These are phyloP conservation scores for Cercis canadensis DNA, from an alignment of 306 rosid genomes.

Conservation along the genomic window DNA sequence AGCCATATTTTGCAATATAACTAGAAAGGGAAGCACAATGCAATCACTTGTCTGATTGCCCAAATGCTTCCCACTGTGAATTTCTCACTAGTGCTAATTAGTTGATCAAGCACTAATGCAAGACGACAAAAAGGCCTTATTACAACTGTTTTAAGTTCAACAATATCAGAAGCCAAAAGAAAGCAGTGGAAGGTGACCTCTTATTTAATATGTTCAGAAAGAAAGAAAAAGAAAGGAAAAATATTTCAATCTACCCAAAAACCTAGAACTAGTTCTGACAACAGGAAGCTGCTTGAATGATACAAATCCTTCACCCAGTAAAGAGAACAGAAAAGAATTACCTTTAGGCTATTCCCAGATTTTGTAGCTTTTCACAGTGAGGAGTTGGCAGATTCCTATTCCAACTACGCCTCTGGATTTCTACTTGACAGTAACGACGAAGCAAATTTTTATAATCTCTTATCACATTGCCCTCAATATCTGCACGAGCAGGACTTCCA, in stretches of 20 bases:
- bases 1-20: background rate
- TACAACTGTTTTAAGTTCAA: conserved; percentile 8
- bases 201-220: background rate
- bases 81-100: background rate
- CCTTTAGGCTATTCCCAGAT: conserved; percentile 66
- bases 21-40: background rate
- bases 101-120: conserved; percentile 24
- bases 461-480: conserved; percentile 65
- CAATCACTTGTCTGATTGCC: conserved; percentile 1
- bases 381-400: conserved; percentile 77
- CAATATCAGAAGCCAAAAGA: conserved; percentile 17
- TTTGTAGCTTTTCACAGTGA: conserved; percentile 74
- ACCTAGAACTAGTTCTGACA: conserved; percentile 5
- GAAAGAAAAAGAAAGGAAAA: background rate
- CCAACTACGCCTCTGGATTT: conserved; percentile 88
- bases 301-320: background rate
- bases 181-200: conserved; percentile 3
- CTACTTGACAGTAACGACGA: conserved; percentile 78
- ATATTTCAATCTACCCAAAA: conserved; percentile 12
- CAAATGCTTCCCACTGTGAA: background rate
- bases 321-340: conserved; percentile 34
- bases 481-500: conserved; percentile 76
- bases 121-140: background rate
- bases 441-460: conserved; percentile 74
- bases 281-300: conserved; percentile 1